phyloP scores from a whole-genome alignment of 2,329 filamentous ascomycete genomes.

The Calonectria fujianensis region DNA sequence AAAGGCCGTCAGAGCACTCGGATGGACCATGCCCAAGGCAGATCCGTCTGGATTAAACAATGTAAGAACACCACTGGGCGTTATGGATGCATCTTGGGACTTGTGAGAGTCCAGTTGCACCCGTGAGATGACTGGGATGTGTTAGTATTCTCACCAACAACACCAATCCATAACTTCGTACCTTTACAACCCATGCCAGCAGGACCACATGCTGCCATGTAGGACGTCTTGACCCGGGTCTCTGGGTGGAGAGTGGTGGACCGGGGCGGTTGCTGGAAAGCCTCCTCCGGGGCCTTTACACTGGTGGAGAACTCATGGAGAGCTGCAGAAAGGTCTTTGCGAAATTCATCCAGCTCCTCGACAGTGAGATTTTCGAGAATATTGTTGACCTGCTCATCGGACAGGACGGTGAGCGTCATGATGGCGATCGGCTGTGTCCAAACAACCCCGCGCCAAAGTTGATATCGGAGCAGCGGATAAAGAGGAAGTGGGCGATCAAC shows the following conservation, averaged over 20 bases:
- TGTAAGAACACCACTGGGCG: constrained; percentile 80
- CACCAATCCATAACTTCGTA: constrained; percentile 49
- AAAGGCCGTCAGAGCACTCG: constrained; percentile 85
- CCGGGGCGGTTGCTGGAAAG: constrained; percentile 74
- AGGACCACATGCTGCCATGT: constrained; percentile 83
- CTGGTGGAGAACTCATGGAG: constrained; percentile 79
- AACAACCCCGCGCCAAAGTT: constrained; percentile 29
- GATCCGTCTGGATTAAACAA: constrained; percentile 78
- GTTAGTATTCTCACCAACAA: neutral
- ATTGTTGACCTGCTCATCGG: constrained; percentile 72
- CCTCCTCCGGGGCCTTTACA: constrained; percentile 65
- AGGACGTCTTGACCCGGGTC: constrained; percentile 77
- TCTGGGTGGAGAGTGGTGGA: constrained; percentile 68
- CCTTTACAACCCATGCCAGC: constrained; percentile 81
- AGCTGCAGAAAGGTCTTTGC: constrained; percentile 68
- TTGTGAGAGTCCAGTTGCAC: constrained; percentile 63
- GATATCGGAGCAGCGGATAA: constrained; percentile 33
- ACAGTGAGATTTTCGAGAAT: constrained; percentile 72
- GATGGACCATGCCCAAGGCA: constrained; percentile 81
- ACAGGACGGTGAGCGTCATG: constrained; percentile 77
- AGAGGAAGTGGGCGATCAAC: neutral
- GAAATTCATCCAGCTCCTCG: constrained; percentile 72
- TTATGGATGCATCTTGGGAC: constrained; percentile 60
- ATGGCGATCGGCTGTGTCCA: constrained; percentile 34
- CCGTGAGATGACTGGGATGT: constrained; percentile 76